These are phyloP conservation scores for Erysimum pusillum DNA, from an alignment of 441 rosid species.

Conservation along the genomic window DNA sequence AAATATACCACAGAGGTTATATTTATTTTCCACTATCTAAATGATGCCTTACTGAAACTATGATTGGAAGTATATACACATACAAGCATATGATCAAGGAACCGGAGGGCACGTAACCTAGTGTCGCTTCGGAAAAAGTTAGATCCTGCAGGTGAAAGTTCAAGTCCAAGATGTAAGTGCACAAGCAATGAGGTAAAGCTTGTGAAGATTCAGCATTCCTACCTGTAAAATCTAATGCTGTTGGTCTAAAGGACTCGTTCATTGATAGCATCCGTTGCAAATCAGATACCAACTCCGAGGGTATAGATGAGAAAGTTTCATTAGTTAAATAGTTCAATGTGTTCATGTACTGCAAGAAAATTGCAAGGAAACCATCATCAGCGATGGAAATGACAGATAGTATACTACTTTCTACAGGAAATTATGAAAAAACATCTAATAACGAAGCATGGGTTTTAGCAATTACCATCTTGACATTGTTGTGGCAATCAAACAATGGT, in stretches of 20 bases:
- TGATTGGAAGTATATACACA: conserved; percentile 38
- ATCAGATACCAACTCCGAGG: conserved; percentile 80
- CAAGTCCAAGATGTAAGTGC: conserved; percentile 35
- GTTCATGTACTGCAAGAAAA: conserved; percentile 82
- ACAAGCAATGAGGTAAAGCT: conserved; percentile 14
- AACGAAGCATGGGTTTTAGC: conserved; percentile 9
- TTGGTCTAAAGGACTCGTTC: conserved; percentile 84
- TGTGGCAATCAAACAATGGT: conserved; percentile 90
- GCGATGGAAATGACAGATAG: conserved; percentile 13
- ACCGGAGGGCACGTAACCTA: conserved; percentile 97
- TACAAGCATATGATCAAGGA: conserved; percentile 99
- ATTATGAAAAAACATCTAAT: conserved; percentile 6
- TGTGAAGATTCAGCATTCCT: conserved; percentile 20
- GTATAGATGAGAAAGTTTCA: conserved; percentile 85
- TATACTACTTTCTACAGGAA: background rate
- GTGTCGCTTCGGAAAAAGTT: conserved; percentile 90
- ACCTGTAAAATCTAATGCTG: conserved; percentile 95
- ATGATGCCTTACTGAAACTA: conserved; percentile 7
- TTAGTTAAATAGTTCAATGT: conserved; percentile 89
- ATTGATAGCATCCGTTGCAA: conserved; percentile 88
- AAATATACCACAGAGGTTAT: background rate
- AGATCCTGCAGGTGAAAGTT: conserved; percentile 70
- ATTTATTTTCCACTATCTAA: background rate
- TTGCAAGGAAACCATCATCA: conserved; percentile 32
- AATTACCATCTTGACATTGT: conserved; percentile 96